These are phyloP conservation scores for Trichophyton rubrum DNA, from an alignment of 2,329 filamentous ascomycete species.

Conservation along the genomic window DNA sequence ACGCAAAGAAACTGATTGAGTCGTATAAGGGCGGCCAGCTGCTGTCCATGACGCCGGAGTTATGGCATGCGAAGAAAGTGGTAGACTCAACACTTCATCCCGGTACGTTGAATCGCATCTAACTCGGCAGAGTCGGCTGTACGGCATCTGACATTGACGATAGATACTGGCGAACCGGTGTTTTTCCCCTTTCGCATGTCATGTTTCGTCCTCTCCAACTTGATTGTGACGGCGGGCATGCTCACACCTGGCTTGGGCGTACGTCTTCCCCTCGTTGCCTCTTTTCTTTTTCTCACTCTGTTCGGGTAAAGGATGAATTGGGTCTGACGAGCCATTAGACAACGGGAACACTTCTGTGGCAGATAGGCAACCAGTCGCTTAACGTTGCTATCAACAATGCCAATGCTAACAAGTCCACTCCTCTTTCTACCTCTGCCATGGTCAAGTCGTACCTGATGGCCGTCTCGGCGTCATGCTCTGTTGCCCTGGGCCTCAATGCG, in stretches of 20 bases:
- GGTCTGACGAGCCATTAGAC: conserved; percentile 39
- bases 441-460: conserved; percentile 83
- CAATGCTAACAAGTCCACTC: conserved; percentile 95
- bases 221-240: conserved; percentile 94
- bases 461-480: conserved; percentile 83
- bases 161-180: conserved; percentile 85
- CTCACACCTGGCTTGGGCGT: conserved; percentile 75
- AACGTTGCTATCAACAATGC: conserved; percentile 97
- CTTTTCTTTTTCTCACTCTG: not conserved
- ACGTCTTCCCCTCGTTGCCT: conserved; percentile 18
- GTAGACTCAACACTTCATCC: conserved; percentile 94
- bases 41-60: conserved; percentile 65
- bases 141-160: not conserved
- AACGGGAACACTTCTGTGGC: conserved; percentile 79
- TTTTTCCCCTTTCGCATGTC: conserved; percentile 97
- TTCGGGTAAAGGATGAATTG: not conserved
- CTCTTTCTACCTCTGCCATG: conserved; percentile 67
- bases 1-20: conserved; percentile 69
- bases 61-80: conserved; percentile 95
- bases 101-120: conserved; percentile 44
- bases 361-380: conserved; percentile 90
- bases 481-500: conserved; percentile 82
- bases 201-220: conserved; percentile 80
- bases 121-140: not conserved
- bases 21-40: conserved; percentile 78